Evolutionary conservation across 2,329 filamentous ascomycete genomes (phyloP).

Genomic region (Botrytis fragariae): DNA sequence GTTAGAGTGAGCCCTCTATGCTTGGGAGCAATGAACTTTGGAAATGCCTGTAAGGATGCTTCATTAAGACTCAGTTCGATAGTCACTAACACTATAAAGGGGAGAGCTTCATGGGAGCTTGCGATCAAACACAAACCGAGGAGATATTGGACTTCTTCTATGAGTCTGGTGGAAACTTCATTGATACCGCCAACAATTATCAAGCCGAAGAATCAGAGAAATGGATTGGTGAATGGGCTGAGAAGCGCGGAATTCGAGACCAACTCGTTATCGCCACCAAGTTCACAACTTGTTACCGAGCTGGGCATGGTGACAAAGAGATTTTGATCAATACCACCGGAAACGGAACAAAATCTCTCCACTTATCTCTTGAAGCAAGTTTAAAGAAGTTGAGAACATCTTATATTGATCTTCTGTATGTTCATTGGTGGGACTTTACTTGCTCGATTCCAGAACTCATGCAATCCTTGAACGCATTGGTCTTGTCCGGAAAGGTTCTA

Average conservation of each 20-base stretch:
- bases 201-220: conserved; percentile 57
- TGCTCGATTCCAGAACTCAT: conserved; percentile 65
- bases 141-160: conserved; percentile 55
- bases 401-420: conserved; percentile 66
- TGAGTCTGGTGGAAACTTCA: conserved; percentile 62
- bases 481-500: conserved; percentile 59
- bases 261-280: conserved; percentile 68
- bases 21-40: conserved; percentile 65
- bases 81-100: conserved; percentile 35
- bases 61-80: neutral
- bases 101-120: conserved; percentile 57
- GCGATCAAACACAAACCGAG: conserved; percentile 13
- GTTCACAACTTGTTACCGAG: conserved; percentile 38
- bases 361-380: conserved; percentile 53
- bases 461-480: conserved; percentile 63
- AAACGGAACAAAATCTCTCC: conserved; percentile 61
- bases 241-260: conserved; percentile 60
- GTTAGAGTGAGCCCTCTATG: conserved; percentile 66
- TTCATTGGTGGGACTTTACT: conserved; percentile 69
- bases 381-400: conserved; percentile 61
- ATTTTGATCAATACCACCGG: conserved; percentile 50
- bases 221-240: conserved; percentile 72
- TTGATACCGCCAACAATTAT: conserved; percentile 68
- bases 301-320: conserved; percentile 34
- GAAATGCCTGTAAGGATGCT: conserved; percentile 47